Evolutionary conservation across 2,329 filamentous ascomycete species (phyloP), one percentile per base, ranked within the genome.

Genomic region (Talaromyces albobiverticillius): DNA sequence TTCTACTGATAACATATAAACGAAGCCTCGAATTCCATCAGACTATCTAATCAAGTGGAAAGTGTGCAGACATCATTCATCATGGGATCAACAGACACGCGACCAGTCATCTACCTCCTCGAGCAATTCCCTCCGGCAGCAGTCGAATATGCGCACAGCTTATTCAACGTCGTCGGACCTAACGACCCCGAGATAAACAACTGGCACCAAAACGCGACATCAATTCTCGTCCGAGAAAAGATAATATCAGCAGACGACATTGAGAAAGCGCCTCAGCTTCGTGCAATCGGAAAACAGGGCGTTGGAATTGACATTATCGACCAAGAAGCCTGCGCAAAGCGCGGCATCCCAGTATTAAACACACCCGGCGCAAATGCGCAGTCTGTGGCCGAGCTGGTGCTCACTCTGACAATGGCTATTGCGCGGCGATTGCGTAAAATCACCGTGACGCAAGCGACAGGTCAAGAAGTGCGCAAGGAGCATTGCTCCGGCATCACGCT

Each of bases 251-350:
- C 69, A 3, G 62, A 71, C 2, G 75, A 77, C 36, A 59, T 78
- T 22, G 62, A 64, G 4, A 60, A 62, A 1, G 67, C 66, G 26
- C 69, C 66, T 0, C 71, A 69, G 5, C 63, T 79, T 0, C 59
- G 66, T 9, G 76, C 75, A 2, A 72, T 79, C 32, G 73, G 73
- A 52, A 79, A 79, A 61, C 76, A 79, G 29, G 76, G 76, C 1
- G 74, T 76, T 8, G 76, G 76, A 1, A 71, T 77, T 34, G 75
- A 79, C 53, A 77, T 74, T 51, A 76, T 77, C 29, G 75, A 79
- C 51, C 60, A 62, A 11, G 61, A 61, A 0, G 75, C 76, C 3
- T 77, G 74, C 50, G 57, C 62, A 3, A 61, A 64, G 2, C 65
- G 70, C 0, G 71, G 67, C 0, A 73, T 79, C 58, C 68, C 68